Base-by-base conservation (phyloP, 768 basidiomycete species). In the Leccinellum albellum region DNA sequence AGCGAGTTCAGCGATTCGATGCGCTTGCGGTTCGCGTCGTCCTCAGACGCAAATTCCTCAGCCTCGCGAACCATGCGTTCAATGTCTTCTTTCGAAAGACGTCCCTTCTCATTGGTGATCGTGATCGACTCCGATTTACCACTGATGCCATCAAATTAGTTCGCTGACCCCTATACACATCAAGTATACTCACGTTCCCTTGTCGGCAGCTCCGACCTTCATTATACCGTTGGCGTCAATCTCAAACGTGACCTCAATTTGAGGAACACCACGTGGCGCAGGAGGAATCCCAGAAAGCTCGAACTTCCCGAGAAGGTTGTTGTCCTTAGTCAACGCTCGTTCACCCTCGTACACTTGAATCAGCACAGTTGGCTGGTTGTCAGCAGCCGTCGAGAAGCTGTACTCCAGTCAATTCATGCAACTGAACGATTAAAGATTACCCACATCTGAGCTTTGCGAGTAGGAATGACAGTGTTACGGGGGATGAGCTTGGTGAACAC, bases 271-370 rank as follows among this genome's bases (percentile, higher is more conserved):
- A 61, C 95, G 92, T 63, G 95, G 95, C 2, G 95, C 90, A 40
- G 96, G 94, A 31, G 96, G 94, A 59, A 98, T 97, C 57, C 91
- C 71, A 46, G 84, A 88, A 37, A 98, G 86, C 75, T 97, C 94
- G 73, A 97, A 98, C 74, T 94, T 94, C 77, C 96, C 95, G 64
- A 98, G 89, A 50, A 89, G 87, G 79, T 97, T 96, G 84, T 97
- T 98, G 78, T 98, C 96, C 85, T 96, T 96, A 63, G 96, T 98
- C 67, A 97, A 78, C 48, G 93, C 86, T 70, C 96, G 94, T 78
- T 98, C 95, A 74, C 95, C 95, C 82, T 98, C 95, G 73, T 80
- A 98, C 61, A 98, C 96, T 75, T 98, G 95, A 75, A 98, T 95
- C 49, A 98, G 77, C 65, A 98, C 95, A 52, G 92, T 94, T 48